A percentile compares a stretch with the other conserved stretches of the same genome.
Conservation (phyloP, 306 rosid genomes). For the Sicyos edulis region DNA sequence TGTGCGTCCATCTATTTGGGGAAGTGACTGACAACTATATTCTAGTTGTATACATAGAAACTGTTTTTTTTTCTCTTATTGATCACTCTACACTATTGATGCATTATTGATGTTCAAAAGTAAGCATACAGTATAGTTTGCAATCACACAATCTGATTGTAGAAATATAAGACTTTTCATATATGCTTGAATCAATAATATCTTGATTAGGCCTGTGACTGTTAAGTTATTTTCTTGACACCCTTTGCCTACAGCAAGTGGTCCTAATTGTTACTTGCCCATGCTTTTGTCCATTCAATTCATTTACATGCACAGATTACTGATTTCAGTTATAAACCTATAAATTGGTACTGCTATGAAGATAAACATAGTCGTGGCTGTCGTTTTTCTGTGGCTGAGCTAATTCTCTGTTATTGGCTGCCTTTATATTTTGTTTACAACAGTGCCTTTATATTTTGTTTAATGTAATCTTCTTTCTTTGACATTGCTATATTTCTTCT, state of each 20-base stretch:
- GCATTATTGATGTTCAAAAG: constrained; percentile 11
- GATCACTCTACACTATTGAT: background rate
- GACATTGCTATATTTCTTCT: background rate
- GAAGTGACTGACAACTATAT: background rate
- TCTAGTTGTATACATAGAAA: background rate
- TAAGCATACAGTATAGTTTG: background rate
- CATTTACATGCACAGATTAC: background rate
- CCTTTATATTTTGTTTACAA: background rate
- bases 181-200: background rate
- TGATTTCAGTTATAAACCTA: background rate
- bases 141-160: background rate
- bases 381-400: background rate
- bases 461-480: background rate
- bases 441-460: no score
- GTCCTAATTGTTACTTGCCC: background rate
- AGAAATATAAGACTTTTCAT: background rate
- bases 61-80: background rate
- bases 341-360: background rate
- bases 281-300: background rate
- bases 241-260: background rate
- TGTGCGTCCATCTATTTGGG: background rate
- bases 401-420: background rate
- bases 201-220: background rate
- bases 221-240: background rate
- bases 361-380: background rate